These are phyloP conservation scores for Helianthus tuberosus DNA, from an alignment of 129 eudicot genomes.

Conservation along the genomic window DNA sequence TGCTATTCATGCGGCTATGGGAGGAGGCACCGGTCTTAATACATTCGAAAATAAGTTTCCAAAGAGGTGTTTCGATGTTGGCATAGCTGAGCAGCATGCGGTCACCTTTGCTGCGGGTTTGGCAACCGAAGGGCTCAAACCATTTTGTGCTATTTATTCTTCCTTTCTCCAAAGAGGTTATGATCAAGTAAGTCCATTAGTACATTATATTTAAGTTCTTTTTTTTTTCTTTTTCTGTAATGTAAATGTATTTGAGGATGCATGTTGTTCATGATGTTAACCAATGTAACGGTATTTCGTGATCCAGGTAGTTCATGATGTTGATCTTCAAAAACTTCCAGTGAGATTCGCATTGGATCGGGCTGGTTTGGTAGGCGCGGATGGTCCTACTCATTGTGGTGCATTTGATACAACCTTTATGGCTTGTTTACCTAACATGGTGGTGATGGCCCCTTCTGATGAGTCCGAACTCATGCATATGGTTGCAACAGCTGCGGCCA, in stretches of 20 bases:
- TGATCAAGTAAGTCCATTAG: slow-evolving; percentile 51
- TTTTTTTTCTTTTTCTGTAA: background rate
- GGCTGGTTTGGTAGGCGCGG: slow-evolving; percentile 63
- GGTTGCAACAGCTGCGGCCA: slow-evolving; percentile 56
- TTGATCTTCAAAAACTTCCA: slow-evolving; percentile 59
- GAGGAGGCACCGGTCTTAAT: slow-evolving; percentile 67
- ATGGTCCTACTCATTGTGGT: slow-evolving; percentile 66
- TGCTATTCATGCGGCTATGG: slow-evolving; percentile 70
- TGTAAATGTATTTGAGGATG: too few relatives aligned
- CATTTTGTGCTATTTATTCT: slow-evolving; percentile 71
- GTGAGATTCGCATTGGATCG: slow-evolving; percentile 53
- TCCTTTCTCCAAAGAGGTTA: slow-evolving; percentile 72
- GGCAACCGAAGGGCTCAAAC: slow-evolving; percentile 72
- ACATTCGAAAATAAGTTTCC: slow-evolving; percentile 46
- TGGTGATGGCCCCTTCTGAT: slow-evolving; percentile 61
- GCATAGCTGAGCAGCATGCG: slow-evolving; percentile 68
- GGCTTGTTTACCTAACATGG: slow-evolving; percentile 67
- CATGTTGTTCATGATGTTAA: too few relatives aligned
- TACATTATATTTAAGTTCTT: background rate
- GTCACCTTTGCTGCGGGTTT: slow-evolving; percentile 72
- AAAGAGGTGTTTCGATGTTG: slow-evolving; percentile 53
- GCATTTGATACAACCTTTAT: slow-evolving; percentile 57
- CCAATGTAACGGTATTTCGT: background rate
- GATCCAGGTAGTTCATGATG: slow-evolving; percentile 53
- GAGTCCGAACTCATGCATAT: slow-evolving; percentile 58